Conservation (phyloP, 176 grass and related monocot genomes). For the Neostapfia colusana region DNA sequence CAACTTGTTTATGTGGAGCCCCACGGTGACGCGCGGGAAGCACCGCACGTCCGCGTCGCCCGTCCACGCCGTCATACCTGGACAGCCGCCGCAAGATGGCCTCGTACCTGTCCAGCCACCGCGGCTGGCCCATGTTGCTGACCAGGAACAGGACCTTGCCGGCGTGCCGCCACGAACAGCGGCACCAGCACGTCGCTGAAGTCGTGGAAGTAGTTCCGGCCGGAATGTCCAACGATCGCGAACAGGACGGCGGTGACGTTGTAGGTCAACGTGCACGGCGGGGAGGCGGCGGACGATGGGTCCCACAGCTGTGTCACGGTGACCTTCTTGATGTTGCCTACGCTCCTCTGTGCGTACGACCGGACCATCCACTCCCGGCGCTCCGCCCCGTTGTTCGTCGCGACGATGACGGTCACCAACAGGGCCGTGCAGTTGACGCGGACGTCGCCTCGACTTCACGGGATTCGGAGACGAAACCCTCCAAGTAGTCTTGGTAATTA, state of each 20-base stretch:
- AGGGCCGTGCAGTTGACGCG: constrained; percentile 51
- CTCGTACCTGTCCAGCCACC: constrained; percentile 66
- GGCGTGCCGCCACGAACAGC: constrained; percentile 53
- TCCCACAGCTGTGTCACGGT: constrained; percentile 44
- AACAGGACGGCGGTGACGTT: constrained; percentile 54
- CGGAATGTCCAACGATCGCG: constrained; percentile 52
- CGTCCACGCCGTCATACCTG: constrained; percentile 42
- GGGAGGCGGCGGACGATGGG: background rate
- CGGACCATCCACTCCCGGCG: constrained; percentile 52
- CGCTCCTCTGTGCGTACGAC: constrained; percentile 52
- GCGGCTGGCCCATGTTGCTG: constrained; percentile 40
- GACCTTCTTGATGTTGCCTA: constrained; percentile 39
- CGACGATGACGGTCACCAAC: constrained; percentile 40
- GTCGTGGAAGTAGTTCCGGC: constrained; percentile 51
- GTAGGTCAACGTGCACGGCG: constrained; percentile 55
- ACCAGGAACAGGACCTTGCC: constrained; percentile 66
- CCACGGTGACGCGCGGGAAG: constrained; percentile 52
- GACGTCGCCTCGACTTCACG: constrained; percentile 75
- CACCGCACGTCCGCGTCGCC: constrained; percentile 50
- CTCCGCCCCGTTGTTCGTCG: background rate
- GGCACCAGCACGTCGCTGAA: constrained; percentile 67
- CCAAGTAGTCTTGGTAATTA: too few species aligned
- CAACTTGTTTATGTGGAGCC: constrained; percentile 59
- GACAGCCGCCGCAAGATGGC: constrained; percentile 43
- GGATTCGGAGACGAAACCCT: constrained; percentile 52